Evolutionary conservation across 495 filamentous ascomycete species (phyloP).

Genomic region (Penicillium macrosclerotiorum): DNA sequence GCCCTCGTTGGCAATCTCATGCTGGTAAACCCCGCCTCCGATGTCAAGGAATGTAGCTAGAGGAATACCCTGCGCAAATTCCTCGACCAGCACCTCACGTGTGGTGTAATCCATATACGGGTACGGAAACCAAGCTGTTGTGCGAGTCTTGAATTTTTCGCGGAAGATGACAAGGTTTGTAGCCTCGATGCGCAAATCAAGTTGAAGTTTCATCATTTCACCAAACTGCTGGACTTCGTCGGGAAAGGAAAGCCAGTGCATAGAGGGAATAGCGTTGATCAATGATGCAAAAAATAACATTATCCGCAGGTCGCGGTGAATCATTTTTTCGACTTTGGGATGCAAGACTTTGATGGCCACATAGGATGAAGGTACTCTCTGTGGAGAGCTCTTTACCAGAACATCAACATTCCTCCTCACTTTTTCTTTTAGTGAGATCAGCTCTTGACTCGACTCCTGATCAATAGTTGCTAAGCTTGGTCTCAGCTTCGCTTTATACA

Average conservation of each 20-base stretch:
- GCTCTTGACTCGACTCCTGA: constrained; percentile 10
- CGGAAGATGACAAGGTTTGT: constrained; percentile 88
- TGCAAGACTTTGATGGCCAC: constrained; percentile 97
- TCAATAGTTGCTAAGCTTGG: constrained; percentile 67
- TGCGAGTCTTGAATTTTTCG: constrained; percentile 82
- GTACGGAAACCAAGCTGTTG: constrained; percentile 94
- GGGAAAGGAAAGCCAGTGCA: constrained; percentile 96
- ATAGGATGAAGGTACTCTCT: constrained; percentile 83
- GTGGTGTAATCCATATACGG: constrained; percentile 91
- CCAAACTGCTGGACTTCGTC: constrained; percentile 94
- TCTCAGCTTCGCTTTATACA: constrained; percentile 93
- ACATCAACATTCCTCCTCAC: constrained; percentile 74
- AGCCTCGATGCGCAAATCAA: constrained; percentile 93
- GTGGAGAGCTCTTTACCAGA: constrained; percentile 79
- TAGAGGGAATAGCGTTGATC: constrained; percentile 86
- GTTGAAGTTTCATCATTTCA: constrained; percentile 96
- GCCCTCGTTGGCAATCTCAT: constrained; percentile 92
- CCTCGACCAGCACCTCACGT: constrained; percentile 88
- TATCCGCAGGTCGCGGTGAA: constrained; percentile 85
- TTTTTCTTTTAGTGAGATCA: constrained; percentile 6
- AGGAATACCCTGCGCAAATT: constrained; percentile 93
- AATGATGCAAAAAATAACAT: constrained; percentile 89
- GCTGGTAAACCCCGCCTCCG: constrained; percentile 88
- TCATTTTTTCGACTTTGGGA: constrained; percentile 83
- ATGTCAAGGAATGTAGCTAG: constrained; percentile 84